Evolutionary conservation across 768 basidiomycete species (phyloP).

Genomic region (Galerina marginata): DNA sequence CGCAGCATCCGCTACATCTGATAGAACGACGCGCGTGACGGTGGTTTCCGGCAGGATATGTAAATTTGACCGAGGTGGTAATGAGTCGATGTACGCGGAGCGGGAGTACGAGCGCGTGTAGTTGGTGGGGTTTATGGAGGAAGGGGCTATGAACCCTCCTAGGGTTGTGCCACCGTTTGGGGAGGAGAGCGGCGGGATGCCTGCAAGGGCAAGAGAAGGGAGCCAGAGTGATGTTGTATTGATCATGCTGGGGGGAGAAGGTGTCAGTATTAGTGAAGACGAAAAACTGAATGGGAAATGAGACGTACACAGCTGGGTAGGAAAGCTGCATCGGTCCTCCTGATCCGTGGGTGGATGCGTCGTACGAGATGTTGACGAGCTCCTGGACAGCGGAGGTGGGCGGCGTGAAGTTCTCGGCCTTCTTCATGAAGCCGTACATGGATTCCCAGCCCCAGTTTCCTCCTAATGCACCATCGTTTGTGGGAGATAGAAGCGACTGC

Average conservation of each 20-base stretch:
- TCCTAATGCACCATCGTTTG: constrained; percentile 25
- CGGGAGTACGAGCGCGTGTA: constrained; percentile 71
- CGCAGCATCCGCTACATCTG: constrained; percentile 42
- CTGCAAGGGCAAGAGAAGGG: constrained; percentile 47
- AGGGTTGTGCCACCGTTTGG: constrained; percentile 53
- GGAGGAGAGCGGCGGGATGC: constrained; percentile 44
- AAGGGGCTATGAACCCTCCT: constrained; percentile 60
- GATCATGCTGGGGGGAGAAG: constrained; percentile 42
- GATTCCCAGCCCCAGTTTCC: constrained; percentile 50
- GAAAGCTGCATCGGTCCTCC: constrained; percentile 48
- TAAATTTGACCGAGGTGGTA: constrained; percentile 61
- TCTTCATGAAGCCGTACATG: constrained; percentile 51
- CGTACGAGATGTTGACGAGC: constrained; percentile 47
- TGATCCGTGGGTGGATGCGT: constrained; percentile 51
- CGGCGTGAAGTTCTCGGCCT: constrained; percentile 60
- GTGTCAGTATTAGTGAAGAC: too few relatives aligned
- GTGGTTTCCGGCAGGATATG: constrained; percentile 61
- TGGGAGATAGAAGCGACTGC: constrained; percentile 40
- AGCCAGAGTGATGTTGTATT: constrained; percentile 62
- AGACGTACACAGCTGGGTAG: constrained; percentile 55
- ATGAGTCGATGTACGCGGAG: constrained; percentile 67
- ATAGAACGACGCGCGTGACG: constrained; percentile 57
- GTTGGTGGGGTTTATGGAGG: constrained; percentile 65
- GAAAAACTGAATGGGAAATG: too few relatives aligned
- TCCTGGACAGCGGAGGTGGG: constrained; percentile 45